Base-by-base conservation (phyloP, 257 asterid genomes). In the Leptodermis oblonga region DNA sequence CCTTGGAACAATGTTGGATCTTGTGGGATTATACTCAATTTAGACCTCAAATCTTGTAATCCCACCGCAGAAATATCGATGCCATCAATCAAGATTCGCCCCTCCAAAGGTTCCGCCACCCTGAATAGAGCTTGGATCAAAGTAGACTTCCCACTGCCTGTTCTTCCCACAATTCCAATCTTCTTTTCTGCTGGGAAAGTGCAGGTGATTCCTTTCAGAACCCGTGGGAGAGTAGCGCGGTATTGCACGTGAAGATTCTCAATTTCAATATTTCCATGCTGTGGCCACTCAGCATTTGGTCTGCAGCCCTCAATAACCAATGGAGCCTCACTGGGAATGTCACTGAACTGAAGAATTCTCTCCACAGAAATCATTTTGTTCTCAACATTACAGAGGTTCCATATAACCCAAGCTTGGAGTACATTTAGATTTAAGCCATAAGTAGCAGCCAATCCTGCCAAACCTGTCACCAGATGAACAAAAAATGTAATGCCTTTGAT, bases 61-160 rank as follows among this genome's bases (percentile, higher is more conserved):
- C 95, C 97, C 0, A 89, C 84, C 74, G 49, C 76, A 0, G 91
- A 86, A 60, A 91, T 91, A 72, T 89, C 87, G 0, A 86, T 13
- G 43, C 86, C 92, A 73, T 89, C 96, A 0, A 87, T 87, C 73
- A 84, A 5, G 10, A 89, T 89, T 23, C 81, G 79, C 25, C 96
- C 95, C 67, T 77, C 78, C 0, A 84, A 69, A 62, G 91, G 95
- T 76, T 91, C 97, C 31, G 87, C 95, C 0, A 84, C 92, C 72
- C 96, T 77, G 81, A 91, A 91, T 20, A 89, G 86, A 69, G 97
- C 90, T 79, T 88, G 97, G 77, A 91, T 89, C 28, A 91, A 76
- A 58, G 96, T 91, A 28, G 97, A 88, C 58, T 91, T 90, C 20
- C 97, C 97, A 76, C 97, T 85, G 67, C 96, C 97, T 3, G 97